phyloP scores from a whole-genome alignment of 768 basidiomycete genomes.

The Pisolithus orientalis region DNA sequence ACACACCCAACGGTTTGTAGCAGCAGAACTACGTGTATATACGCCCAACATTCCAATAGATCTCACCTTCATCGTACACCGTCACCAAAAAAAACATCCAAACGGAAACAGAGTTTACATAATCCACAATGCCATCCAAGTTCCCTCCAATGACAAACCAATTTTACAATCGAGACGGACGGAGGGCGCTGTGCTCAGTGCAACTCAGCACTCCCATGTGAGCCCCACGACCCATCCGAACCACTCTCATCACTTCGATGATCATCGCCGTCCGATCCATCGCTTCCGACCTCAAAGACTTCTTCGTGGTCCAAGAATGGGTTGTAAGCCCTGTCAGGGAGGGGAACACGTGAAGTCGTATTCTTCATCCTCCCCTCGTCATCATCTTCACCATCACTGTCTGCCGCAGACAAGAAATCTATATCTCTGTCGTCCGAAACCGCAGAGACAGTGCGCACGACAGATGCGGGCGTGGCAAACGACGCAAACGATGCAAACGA shows the following conservation, averaged over 20 bases:
- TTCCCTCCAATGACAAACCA: too few species aligned
- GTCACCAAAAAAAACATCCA: too few species aligned
- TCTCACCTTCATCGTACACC: too few species aligned
- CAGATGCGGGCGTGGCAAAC: constrained; percentile 19
- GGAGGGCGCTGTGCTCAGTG: neutral
- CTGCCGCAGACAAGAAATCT: constrained; percentile 21
- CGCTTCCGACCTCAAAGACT: neutral
- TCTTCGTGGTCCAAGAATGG: constrained; percentile 21
- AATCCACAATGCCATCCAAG: too few species aligned
- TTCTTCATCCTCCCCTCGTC: neutral
- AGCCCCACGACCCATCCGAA: constrained; percentile 3
- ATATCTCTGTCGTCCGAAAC: constrained; percentile 7
- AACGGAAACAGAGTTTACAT: too few species aligned
- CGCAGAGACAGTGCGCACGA: constrained; percentile 13
- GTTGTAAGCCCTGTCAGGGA: constrained; percentile 9
- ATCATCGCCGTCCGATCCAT: neutral
- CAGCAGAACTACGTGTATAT: too few species aligned
- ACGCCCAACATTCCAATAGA: too few species aligned
- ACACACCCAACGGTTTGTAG: too few species aligned
- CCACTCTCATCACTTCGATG: neutral
- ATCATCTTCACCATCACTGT: constrained; percentile 6
- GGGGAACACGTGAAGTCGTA: neutral
- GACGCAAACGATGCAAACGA: constrained; percentile 13
- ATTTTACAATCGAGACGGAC: neutral
- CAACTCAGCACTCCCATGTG: neutral